Conservation (phyloP, 176 grass and related monocot genomes). For the Bothriochloa decipiens region DNA sequence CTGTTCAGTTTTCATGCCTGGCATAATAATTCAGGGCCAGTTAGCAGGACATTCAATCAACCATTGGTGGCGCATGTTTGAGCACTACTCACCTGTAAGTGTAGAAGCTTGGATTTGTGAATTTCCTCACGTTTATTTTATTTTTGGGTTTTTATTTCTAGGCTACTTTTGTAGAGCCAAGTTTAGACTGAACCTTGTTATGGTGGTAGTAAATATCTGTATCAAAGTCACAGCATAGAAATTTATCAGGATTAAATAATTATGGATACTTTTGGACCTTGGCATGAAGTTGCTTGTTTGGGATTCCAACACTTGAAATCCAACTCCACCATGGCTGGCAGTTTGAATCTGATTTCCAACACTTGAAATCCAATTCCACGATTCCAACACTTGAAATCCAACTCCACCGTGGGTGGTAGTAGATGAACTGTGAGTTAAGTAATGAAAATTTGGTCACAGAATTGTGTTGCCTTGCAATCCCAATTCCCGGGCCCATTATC, state of each 20-base stretch:
- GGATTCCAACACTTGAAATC: neutral
- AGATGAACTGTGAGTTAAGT: neutral
- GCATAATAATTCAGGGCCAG: neutral
- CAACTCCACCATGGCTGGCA: neutral
- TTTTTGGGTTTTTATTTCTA: neutral
- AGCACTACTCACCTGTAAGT: neutral
- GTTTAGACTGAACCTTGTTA: neutral
- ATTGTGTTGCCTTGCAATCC: neutral
- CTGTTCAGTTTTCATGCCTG: neutral
- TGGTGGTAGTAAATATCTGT: neutral
- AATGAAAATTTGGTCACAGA: neutral
- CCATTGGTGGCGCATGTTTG: neutral
- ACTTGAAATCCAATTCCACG: neutral
- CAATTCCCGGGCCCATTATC: neutral
- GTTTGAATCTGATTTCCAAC: neutral
- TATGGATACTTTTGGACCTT: neutral
- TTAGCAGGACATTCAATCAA: neutral
- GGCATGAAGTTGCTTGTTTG: neutral
- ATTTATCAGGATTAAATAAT: neutral
- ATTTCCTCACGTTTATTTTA: neutral
- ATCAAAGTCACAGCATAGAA: neutral
- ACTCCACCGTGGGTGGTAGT: neutral
- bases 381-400: neutral
- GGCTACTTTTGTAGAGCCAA: neutral
- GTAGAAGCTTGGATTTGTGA: neutral